phyloP scores from a whole-genome alignment of 352 stramenopile species.

The Aphanomyces cochlioides region DNA sequence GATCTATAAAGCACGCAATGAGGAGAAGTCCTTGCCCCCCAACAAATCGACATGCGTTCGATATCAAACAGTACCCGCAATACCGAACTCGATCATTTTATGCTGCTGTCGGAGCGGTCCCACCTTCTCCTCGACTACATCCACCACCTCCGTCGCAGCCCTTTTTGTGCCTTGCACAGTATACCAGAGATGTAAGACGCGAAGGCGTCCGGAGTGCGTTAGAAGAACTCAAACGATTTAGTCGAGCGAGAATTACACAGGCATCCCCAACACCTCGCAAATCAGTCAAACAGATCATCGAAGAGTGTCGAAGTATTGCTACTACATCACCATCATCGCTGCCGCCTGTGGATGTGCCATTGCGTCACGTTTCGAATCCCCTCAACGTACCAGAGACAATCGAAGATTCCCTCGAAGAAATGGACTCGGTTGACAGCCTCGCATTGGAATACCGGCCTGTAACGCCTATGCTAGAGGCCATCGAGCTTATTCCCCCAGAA shows the following conservation, averaged over 20 bases:
- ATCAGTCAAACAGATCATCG: conserved; percentile 4
- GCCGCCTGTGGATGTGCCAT: too few species aligned
- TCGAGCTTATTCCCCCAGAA: neutral
- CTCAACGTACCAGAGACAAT: neutral
- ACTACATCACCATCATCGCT: too few species aligned
- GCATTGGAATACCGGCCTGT: conserved; percentile 7
- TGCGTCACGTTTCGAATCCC: too few species aligned
- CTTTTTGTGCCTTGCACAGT: neutral
- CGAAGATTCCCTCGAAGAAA: neutral
- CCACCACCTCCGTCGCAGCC: neutral
- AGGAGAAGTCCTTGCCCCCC: too few species aligned
- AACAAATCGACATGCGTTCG: too few species aligned
- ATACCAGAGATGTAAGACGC: neutral
- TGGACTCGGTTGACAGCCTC: conserved; percentile 14
- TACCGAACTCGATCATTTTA: neutral
- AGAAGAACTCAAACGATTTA: neutral
- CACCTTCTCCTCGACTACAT: neutral
- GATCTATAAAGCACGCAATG: too few species aligned
- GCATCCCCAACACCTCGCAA: neutral
- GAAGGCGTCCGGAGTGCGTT: conserved; percentile 1
- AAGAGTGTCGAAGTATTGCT: neutral
- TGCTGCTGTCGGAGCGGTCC: neutral
- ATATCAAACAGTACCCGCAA: neutral
- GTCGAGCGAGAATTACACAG: neutral
- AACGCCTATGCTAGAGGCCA: conserved; percentile 2